Conservation (phyloP, 148 eudicot species). For the Pharnaceum exiguum region DNA sequence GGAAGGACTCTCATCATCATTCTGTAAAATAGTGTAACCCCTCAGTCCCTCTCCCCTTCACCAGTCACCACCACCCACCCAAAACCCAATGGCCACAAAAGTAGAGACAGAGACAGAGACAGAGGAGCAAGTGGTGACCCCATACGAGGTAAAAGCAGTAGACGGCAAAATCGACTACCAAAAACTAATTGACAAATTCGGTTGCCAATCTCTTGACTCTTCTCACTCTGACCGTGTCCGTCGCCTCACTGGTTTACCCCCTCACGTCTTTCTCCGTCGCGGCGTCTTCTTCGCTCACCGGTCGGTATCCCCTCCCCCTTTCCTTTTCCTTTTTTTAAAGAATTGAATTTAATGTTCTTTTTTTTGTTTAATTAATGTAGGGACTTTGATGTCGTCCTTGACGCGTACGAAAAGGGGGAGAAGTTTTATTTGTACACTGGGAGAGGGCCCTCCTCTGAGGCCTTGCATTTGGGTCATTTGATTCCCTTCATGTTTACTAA, state of each 20-base stretch:
- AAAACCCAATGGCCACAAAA: no score
- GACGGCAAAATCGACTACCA: constrained; percentile 88
- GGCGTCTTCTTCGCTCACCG: constrained; percentile 96
- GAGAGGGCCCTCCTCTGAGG: constrained; percentile 92
- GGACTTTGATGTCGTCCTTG: constrained; percentile 69
- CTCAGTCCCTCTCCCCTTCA: no score
- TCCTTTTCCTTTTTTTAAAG: neutral
- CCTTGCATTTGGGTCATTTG: constrained; percentile 93
- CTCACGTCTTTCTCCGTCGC: constrained; percentile 93
- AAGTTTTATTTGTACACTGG: constrained; percentile 92
- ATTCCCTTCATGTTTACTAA: constrained; percentile 96
- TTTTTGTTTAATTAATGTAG: constrained; percentile 19
- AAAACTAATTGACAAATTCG: constrained; percentile 81
- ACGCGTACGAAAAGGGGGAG: constrained; percentile 81
- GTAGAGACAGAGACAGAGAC: constrained; percentile 18
- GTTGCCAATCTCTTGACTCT: constrained; percentile 72
- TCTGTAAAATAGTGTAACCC: no score
- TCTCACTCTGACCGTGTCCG: constrained; percentile 50
- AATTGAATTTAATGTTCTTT: neutral
- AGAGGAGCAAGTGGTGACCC: constrained; percentile 66
- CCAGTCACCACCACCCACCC: no score
- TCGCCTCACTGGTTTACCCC: constrained; percentile 59
- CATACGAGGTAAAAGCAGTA: constrained; percentile 78
- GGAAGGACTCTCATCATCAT: no score
- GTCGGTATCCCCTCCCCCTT: constrained; percentile 16